Evolutionary conservation across 345 rosid species (phyloP), one percentile per base, ranked within the genome.

Genomic region (Microcos paniculata): DNA sequence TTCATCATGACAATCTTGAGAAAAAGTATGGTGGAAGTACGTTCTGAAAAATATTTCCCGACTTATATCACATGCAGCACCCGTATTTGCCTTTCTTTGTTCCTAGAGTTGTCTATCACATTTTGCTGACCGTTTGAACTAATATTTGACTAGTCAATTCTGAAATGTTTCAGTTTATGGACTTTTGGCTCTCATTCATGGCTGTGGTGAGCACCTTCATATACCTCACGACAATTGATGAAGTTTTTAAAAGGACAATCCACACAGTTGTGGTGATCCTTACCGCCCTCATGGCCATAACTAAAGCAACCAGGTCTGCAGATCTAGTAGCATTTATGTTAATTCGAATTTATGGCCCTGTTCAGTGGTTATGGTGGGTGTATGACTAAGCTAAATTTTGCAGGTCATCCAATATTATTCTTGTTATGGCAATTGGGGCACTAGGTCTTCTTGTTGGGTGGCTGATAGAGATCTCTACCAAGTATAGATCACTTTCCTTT

Each of bases 181-280:
- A 93, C 84, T 96, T 96, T 76, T 96, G 99, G 99, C 98, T 96
- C 73, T 96, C 99, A 57, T 96, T 96, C 89, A 90, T 96, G 97
- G 99, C 97, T 49, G 94, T 96, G 23, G 90, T 91, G 75, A 91
- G 94, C 86, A 96, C 97, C 11, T 93, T 96, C 53, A 83, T 96
- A 52, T 89, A 89, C 90, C 78, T 93, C 58, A 82, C 97, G 70
- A 89, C 92, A 8, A 85, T 88, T 62, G 79, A 80, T 83, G 99
- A 96, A 88, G 85, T 82, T 55, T 81, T 80, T 64, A 93, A 96
- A 80, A 83, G 98, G 88, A 82, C 96, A 61, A 88, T 93, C 59
- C 97, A 93, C 82, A 82, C 93, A 19, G 93, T 74, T 65, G 97
- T 90, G 49, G 92, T 96, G 73, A 96, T 96, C 77, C 85, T 93